Percentiles rank a stretch among this genome's conserved stretches.
phyloP scores from a whole-genome alignment of 495 filamentous ascomycete species.

The Xylaria scruposa region DNA sequence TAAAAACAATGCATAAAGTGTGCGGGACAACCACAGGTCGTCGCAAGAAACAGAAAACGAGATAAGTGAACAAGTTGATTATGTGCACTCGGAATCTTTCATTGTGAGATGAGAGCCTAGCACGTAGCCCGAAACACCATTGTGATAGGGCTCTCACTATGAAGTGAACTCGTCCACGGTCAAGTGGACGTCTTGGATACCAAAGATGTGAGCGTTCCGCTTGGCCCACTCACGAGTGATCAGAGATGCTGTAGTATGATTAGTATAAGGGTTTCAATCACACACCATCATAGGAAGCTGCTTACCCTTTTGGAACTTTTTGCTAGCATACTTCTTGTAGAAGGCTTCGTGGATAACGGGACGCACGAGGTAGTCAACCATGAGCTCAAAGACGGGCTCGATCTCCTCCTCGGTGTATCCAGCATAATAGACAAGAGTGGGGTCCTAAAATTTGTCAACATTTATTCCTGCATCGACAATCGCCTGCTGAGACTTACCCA shows the following conservation, averaged over 20 bases:
- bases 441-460: constrained; percentile 64
- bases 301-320: constrained; percentile 95
- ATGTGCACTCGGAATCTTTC: neutral
- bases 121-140: neutral
- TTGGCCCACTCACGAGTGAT: constrained; percentile 93
- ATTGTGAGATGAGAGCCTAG: neutral
- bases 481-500: constrained; percentile 70
- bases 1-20: constrained; percentile 17
- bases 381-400: constrained; percentile 86
- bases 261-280: constrained; percentile 24
- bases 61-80: constrained; percentile 4
- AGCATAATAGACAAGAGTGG: constrained; percentile 88
- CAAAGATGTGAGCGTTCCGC: constrained; percentile 62
- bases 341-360: constrained; percentile 95
- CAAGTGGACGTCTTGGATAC: constrained; percentile 47
- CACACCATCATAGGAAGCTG: neutral
- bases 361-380: constrained; percentile 91
- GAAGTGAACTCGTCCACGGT: constrained; percentile 51
- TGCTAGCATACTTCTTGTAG: constrained; percentile 99
- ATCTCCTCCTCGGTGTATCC: constrained; percentile 94
- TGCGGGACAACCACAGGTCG: constrained; percentile 18
- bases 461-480: constrained; percentile 1
- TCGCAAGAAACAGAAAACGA: constrained; percentile 19
- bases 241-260: constrained; percentile 73
- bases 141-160: constrained; percentile 12